Base-by-base conservation (phyloP, 257 asterid species). In the Jacaranda copaia region DNA sequence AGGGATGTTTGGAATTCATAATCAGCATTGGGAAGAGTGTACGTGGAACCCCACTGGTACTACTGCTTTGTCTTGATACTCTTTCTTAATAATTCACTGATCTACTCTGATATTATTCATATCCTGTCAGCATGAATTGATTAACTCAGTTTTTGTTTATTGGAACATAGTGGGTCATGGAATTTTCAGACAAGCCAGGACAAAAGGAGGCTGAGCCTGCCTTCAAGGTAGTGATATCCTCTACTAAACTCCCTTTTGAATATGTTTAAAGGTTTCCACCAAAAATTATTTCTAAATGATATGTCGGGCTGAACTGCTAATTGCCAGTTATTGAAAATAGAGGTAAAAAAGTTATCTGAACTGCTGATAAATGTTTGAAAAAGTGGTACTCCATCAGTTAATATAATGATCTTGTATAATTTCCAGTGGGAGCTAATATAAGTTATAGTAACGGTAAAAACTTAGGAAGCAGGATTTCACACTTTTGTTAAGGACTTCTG, bases 21-120 rank as follows among this genome's bases (percentile, higher is more conserved):
- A 72, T 75, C 84, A 84, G 88, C 56, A 79, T 84, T 20, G 88
- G 88, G 53, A 79, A 84, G 38, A 84, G 88, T 76, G 84, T 67
- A 45, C 80, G 52, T 8, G 85, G 84, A 66, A 53, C 73, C 79
- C 86, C 88, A 60, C 78, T 84, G 86, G 88, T 84, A 84, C 71
- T 64, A 35, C 62, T 73, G 38, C 66, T 13, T 43, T 7, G 60
- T 68, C 76, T 76, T 61, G 66, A 25, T 68, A 56, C 53, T 53
- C 63, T 13, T 64, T 35, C 35, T 46, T 13, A 35, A 35, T 43
- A 40, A 19, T 75, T 68, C 7, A 62, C 57, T 6, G 5, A 8
- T 56, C 48, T 77, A 35, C 61, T 62, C 68, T 73, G 64, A 43
- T 49, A 62, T 25, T 46, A 57, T 19, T 61, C 73, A 58, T 79